These are phyloP conservation scores for Paramecium sexaurelia DNA, from an alignment of 73 alveolate genomes.

Conservation along the genomic window DNA sequence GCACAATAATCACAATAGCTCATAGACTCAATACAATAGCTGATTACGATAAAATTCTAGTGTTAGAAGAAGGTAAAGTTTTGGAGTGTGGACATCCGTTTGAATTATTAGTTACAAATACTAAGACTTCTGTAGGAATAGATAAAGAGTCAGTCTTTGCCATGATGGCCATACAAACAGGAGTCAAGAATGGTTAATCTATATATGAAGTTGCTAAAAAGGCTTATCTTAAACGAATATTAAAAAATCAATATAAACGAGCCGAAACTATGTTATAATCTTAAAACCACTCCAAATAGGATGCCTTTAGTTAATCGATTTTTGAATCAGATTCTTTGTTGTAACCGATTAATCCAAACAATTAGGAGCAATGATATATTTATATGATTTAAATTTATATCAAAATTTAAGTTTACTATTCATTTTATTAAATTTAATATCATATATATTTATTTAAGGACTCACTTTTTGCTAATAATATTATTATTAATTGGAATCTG, in stretches of 20 bases:
- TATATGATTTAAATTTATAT: no score
- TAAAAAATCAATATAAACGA: neutral
- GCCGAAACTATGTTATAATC: neutral
- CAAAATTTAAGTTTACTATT: no score
- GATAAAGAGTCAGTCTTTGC: slow-evolving; percentile 58
- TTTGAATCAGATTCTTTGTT: neutral
- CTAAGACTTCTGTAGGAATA: neutral
- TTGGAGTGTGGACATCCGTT: slow-evolving; percentile 78
- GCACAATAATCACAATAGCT: slow-evolving; percentile 80
- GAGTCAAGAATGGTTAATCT: slow-evolving; percentile 50
- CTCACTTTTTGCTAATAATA: neutral
- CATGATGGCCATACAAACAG: slow-evolving; percentile 55
- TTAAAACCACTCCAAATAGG: neutral
- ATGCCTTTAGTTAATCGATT: neutral
- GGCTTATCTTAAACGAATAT: neutral
- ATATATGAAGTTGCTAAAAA: slow-evolving; percentile 25
- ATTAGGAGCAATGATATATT: neutral
- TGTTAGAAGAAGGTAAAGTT: slow-evolving; percentile 74
- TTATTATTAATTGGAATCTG: neutral
- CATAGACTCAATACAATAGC: slow-evolving; percentile 81
- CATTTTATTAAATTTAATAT: neutral
- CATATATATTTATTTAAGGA: neutral
- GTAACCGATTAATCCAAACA: neutral
- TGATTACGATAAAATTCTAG: slow-evolving; percentile 81
- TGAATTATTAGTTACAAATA: slow-evolving; percentile 41